These are phyloP conservation scores for Colletotrichum noveboracense DNA, from an alignment of 2,329 filamentous ascomycete genomes.

Conservation along the genomic window DNA sequence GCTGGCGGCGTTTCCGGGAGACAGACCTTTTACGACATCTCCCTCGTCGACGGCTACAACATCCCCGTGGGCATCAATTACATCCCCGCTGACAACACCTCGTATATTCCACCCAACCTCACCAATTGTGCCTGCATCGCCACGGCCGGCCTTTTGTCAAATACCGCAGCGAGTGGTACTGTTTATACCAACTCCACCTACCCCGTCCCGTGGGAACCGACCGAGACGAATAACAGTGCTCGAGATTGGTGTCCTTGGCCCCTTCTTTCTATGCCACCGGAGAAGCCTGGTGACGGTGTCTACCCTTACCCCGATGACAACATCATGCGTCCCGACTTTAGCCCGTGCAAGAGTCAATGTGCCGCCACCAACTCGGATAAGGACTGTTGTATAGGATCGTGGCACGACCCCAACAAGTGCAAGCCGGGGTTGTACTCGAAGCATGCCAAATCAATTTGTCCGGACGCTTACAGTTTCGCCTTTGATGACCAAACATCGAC, in stretches of 20 bases:
- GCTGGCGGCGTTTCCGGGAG: constrained; percentile 62
- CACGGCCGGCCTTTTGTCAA: constrained; percentile 66
- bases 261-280: constrained; percentile 70
- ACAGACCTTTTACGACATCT: constrained; percentile 85
- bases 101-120: constrained; percentile 75
- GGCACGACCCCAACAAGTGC: constrained; percentile 68
- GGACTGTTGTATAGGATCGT: constrained; percentile 79
- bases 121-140: constrained; percentile 81
- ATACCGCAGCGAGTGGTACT: constrained; percentile 56
- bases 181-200: constrained; percentile 69
- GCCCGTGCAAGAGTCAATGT: constrained; percentile 80
- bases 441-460: constrained; percentile 76
- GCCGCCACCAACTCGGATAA: constrained; percentile 68
- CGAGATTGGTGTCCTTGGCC: constrained; percentile 82
- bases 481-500: constrained; percentile 65
- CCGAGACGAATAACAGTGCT: constrained; percentile 61
- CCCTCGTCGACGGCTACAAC: constrained; percentile 85
- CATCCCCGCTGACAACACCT: constrained; percentile 64
- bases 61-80: constrained; percentile 71
- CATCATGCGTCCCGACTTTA: constrained; percentile 73
- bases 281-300: constrained; percentile 74
- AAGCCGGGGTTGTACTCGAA: constrained; percentile 71
- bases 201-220: constrained; percentile 70
- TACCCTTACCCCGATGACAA: constrained; percentile 83
- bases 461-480: constrained; percentile 84